A percentile compares a stretch with the other conserved stretches of the same genome.
These are phyloP conservation scores for Chaetomiaceae sp. DNA, from an alignment of 2,329 filamentous ascomycete genomes.

Conservation along the genomic window DNA sequence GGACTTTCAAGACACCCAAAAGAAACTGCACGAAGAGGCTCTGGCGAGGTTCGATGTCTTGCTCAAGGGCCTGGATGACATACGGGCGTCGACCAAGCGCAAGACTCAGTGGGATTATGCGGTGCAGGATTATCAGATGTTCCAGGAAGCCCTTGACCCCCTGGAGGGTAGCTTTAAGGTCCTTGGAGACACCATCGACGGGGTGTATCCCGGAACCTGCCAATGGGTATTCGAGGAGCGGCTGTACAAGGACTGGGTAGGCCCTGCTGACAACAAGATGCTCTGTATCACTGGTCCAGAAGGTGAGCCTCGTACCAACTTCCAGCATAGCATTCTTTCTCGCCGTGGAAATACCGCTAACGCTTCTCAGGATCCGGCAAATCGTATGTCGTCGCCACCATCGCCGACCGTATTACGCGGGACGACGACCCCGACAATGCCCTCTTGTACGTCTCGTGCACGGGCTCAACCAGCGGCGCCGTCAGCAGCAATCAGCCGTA, in stretches of 20 bases:
- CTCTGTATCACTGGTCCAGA: conserved; percentile 20
- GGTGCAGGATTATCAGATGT: conserved; percentile 19
- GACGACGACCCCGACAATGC: not conserved
- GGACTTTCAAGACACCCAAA: conserved; percentile 20
- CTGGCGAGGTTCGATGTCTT: conserved; percentile 14
- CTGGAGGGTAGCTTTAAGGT: conserved; percentile 9
- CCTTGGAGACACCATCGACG: conserved; percentile 18
- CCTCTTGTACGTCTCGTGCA: conserved; percentile 21
- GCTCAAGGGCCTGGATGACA: conserved; percentile 19
- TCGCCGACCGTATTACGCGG: conserved; percentile 15
- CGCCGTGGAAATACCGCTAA: not conserved
- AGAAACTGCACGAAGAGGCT: conserved; percentile 17
- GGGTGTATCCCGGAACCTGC: conserved; percentile 19
- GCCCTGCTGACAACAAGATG: not conserved
- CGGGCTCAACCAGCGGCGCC: not conserved
- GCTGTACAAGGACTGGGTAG: conserved; percentile 12
- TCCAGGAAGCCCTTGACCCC: conserved; percentile 13
- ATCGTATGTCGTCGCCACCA: conserved; percentile 18
- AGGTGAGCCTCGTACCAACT: conserved; percentile 13
- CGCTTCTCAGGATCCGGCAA: conserved; percentile 20
- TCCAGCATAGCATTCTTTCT: no score
- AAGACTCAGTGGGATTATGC: conserved; percentile 25
- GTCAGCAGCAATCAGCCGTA: conserved; percentile 4
- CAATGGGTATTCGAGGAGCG: conserved; percentile 19
- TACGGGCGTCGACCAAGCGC: conserved; percentile 20